Conservation (phyloP, 768 basidiomycete species). For the Chiua virens region DNA sequence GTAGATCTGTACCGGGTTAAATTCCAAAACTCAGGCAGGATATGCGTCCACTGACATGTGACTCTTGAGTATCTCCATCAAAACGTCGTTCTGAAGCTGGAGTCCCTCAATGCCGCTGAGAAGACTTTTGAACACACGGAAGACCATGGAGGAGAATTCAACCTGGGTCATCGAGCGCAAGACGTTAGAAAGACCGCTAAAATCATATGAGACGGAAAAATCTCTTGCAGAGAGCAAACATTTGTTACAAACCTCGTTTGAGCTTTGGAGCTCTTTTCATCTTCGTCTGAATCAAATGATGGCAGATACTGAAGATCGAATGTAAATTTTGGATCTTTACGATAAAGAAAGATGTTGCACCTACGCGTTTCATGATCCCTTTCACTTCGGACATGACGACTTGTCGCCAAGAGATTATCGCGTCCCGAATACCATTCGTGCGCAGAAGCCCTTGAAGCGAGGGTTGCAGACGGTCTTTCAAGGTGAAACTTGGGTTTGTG, state of each 20-base stretch:
- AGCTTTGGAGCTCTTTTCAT: constrained; percentile 37
- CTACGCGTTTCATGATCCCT: constrained; percentile 57
- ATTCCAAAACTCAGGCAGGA: background rate
- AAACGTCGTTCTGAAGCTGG: constrained; percentile 55
- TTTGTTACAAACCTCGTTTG: constrained; percentile 23
- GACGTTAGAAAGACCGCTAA: constrained; percentile 46
- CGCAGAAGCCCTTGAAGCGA: constrained; percentile 75
- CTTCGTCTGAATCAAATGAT: constrained; percentile 55
- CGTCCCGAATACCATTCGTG: constrained; percentile 70
- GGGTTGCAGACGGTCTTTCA: constrained; percentile 68
- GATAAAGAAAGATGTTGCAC: constrained; percentile 24
- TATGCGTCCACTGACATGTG: constrained; percentile 35
- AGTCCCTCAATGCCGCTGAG: constrained; percentile 68
- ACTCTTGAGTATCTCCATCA: constrained; percentile 58
- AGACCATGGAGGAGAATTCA: constrained; percentile 65
- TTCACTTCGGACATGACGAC: constrained; percentile 62
- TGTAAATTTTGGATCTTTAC: background rate
- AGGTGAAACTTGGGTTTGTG: constrained; percentile 37
- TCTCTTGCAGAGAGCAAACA: background rate
- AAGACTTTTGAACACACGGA: constrained; percentile 58
- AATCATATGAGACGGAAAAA: constrained; percentile 4
- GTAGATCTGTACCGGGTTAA: constrained; percentile 34
- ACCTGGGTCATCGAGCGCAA: constrained; percentile 67
- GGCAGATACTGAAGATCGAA: constrained; percentile 52
- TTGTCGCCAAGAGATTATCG: constrained; percentile 67